phyloP scores from a whole-genome alignment of 257 asterid genomes.

The Solanum ossicruentum region DNA sequence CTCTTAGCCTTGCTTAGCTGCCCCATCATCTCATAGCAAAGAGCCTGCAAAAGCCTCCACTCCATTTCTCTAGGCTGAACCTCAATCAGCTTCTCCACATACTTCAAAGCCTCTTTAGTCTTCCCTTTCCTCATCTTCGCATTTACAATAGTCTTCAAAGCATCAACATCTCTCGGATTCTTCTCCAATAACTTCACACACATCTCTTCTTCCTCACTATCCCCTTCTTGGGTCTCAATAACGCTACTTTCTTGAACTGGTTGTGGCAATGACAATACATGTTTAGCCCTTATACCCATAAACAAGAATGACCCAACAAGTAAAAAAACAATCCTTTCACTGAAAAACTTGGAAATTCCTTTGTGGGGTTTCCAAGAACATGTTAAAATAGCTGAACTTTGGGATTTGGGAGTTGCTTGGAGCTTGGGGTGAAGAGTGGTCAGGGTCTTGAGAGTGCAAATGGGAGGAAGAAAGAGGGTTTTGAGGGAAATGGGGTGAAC shows the following conservation, averaged over 20 bases:
- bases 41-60: constrained; percentile 93
- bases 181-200: constrained; percentile 39
- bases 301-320: constrained; percentile 55
- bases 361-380: constrained; percentile 17
- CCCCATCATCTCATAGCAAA: constrained; percentile 82
- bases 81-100: constrained; percentile 62
- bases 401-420: constrained; percentile 14
- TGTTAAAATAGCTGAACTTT: not conserved
- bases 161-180: constrained; percentile 41
- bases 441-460: constrained; percentile 8
- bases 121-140: constrained; percentile 76
- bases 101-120: constrained; percentile 47
- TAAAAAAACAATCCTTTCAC: constrained; percentile 32
- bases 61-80: constrained; percentile 69
- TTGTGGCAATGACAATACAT: constrained; percentile 27
- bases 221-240: constrained; percentile 17
- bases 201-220: constrained; percentile 44
- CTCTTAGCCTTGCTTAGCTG: constrained; percentile 61
- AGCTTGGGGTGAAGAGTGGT: constrained; percentile 2
- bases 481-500: not conserved
- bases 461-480: constrained; percentile 1
- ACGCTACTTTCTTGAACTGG: constrained; percentile 38
- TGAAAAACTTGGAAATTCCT: constrained; percentile 10
- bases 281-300: constrained; percentile 25
- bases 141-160: constrained; percentile 58